These are phyloP conservation scores for Chrysanthemum makinoi DNA, from an alignment of 129 eudicot species.

Conservation along the genomic window DNA sequence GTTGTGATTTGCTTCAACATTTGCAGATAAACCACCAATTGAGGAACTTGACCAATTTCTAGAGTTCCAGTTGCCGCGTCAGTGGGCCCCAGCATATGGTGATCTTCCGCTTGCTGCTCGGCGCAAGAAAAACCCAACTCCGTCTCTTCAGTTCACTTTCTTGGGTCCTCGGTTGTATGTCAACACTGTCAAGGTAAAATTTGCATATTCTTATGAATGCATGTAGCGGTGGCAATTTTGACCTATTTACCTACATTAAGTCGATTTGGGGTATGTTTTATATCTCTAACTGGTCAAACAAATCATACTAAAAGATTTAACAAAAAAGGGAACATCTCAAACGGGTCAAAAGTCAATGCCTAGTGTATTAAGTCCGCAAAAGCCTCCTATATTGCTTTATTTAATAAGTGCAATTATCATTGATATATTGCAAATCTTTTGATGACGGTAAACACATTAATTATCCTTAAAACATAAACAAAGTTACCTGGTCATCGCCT, in stretches of 20 bases:
- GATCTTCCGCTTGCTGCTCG: constrained; percentile 89
- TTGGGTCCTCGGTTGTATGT: constrained; percentile 91
- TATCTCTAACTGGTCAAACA: not conserved
- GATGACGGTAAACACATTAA: not conserved
- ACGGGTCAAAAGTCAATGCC: not conserved
- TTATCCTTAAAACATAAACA: not conserved
- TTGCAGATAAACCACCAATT: constrained; percentile 86
- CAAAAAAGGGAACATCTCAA: not conserved
- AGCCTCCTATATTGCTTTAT: not conserved
- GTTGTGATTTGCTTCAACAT: constrained; percentile 3
- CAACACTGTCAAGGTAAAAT: constrained; percentile 72
- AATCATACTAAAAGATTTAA: not conserved
- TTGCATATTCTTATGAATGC: constrained; percentile 1
- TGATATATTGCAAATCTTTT: not conserved
- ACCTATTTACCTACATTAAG: not conserved
- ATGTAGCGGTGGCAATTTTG: constrained; percentile 1
- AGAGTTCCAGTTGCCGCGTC: constrained; percentile 93
- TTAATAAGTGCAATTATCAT: not conserved
- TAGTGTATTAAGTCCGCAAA: not conserved
- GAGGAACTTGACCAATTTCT: constrained; percentile 92
- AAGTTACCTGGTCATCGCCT: too few species aligned
- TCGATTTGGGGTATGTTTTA: constrained; percentile 1
- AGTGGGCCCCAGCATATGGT: constrained; percentile 92
- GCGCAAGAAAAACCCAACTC: constrained; percentile 72
- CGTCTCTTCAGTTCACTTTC: constrained; percentile 76